These are phyloP conservation scores for Pichia sp. DNA, from an alignment of 1,139 yeast species.

Conservation along the genomic window DNA sequence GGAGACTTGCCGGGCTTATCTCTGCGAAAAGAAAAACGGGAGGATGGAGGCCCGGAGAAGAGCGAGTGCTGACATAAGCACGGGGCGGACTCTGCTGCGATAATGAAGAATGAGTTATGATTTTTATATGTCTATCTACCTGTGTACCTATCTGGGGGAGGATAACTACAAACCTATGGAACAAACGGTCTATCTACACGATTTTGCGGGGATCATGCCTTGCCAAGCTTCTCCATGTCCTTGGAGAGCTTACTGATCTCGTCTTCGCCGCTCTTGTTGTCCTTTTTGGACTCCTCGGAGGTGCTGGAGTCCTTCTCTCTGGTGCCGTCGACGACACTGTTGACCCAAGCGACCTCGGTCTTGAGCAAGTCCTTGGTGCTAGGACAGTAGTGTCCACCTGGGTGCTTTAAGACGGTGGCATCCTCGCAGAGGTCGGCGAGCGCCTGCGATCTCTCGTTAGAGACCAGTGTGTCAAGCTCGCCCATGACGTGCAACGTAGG, in stretches of 20 bases:
- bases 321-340: constrained; percentile 22
- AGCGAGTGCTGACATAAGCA: constrained; percentile 5
- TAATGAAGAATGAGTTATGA: no score
- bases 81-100: background rate
- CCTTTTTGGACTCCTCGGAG: constrained; percentile 18
- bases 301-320: constrained; percentile 10
- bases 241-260: constrained; percentile 28
- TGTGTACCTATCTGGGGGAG: no score
- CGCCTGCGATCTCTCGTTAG: constrained; percentile 61
- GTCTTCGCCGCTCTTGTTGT: constrained; percentile 19
- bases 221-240: constrained; percentile 30
- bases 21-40: background rate
- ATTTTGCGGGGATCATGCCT: constrained; percentile 18
- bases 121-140: background rate
- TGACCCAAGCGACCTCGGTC: constrained; percentile 33
- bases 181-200: background rate
- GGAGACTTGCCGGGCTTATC: constrained; percentile 1
- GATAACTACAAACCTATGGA: no score
- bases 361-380: constrained; percentile 55
- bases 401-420: constrained; percentile 57
- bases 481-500: constrained; percentile 79
- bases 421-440: constrained; percentile 54
- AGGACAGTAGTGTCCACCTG: constrained; percentile 84
- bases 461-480: constrained; percentile 82
- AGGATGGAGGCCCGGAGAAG: constrained; percentile 7